These are phyloP conservation scores for Colletotrichum cordylinicola DNA, from an alignment of 2,329 filamentous ascomycete species.

Conservation along the genomic window DNA sequence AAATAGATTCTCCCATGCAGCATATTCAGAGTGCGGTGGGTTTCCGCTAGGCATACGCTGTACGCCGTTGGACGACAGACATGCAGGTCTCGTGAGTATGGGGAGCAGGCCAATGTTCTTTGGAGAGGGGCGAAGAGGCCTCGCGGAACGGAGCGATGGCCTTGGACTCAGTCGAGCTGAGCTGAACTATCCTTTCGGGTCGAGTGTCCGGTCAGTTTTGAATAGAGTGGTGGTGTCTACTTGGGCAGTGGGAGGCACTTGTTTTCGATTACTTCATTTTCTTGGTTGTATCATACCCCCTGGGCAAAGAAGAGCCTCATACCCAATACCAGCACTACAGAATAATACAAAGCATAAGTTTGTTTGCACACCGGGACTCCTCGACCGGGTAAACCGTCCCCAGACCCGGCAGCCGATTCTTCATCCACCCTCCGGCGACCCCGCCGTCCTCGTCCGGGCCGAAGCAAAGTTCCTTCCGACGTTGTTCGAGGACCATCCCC, in stretches of 20 bases:
- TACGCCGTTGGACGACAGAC: slow-evolving; percentile 1
- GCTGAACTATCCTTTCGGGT: background rate
- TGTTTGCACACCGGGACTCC: background rate
- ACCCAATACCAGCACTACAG: background rate
- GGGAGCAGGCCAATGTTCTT: background rate
- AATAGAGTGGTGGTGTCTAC: background rate
- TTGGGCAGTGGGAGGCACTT: background rate
- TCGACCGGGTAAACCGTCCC: background rate
- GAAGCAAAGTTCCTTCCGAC: background rate
- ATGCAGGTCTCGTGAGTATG: background rate
- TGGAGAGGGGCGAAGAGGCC: background rate
- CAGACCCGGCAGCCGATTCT: background rate
- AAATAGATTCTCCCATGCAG: background rate
- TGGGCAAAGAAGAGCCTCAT: background rate
- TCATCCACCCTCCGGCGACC: background rate
- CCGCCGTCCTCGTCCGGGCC: background rate
- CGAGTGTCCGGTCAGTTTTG: background rate
- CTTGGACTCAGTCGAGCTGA: background rate
- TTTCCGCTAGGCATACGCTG: background rate
- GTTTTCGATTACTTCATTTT: background rate
- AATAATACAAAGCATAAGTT: background rate
- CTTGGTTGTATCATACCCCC: background rate
- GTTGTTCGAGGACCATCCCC: background rate
- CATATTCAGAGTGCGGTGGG: background rate
- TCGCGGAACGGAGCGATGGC: background rate